These are phyloP conservation scores for Nakaseomyces nivariensis DNA, from an alignment of 1,139 yeast genomes.

Conservation along the genomic window DNA sequence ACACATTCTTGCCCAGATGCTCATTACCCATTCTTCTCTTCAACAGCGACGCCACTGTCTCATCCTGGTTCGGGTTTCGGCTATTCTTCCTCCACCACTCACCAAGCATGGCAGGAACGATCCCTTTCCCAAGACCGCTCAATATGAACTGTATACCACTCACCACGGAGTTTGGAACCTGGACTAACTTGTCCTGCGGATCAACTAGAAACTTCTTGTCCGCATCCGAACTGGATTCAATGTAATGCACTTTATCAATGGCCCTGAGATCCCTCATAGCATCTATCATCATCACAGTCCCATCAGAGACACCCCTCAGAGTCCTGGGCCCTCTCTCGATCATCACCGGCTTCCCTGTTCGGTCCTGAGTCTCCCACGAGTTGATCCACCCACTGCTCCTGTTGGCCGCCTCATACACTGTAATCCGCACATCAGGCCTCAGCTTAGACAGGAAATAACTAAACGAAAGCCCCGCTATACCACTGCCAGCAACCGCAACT, in stretches of 20 bases:
- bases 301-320: slow-evolving; percentile 57
- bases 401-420: slow-evolving; percentile 45
- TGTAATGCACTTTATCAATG: slow-evolving; percentile 39
- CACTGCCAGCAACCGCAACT: slow-evolving; percentile 74
- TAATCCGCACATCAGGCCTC: slow-evolving; percentile 62
- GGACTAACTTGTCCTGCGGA: slow-evolving; percentile 34
- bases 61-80: slow-evolving; percentile 39
- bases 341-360: slow-evolving; percentile 24
- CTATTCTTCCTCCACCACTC: slow-evolving; percentile 31
- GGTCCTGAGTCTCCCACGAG: slow-evolving; percentile 32
- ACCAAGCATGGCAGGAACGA: slow-evolving; percentile 28
- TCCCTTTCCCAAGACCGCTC: slow-evolving; percentile 39
- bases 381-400: slow-evolving; percentile 76
- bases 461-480: slow-evolving; percentile 74
- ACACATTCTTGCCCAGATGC: slow-evolving; percentile 46
- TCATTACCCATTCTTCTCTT: slow-evolving; percentile 57
- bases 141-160: slow-evolving; percentile 36
- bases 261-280: slow-evolving; percentile 39
- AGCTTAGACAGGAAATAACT: slow-evolving; percentile 62
- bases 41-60: slow-evolving; percentile 59
- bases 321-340: slow-evolving; percentile 74
- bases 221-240: slow-evolving; percentile 42
- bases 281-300: slow-evolving; percentile 53
- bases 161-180: slow-evolving; percentile 37
- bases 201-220: slow-evolving; percentile 53